phyloP scores from a whole-genome alignment of 768 basidiomycete genomes.

The Paxillus involutus region DNA sequence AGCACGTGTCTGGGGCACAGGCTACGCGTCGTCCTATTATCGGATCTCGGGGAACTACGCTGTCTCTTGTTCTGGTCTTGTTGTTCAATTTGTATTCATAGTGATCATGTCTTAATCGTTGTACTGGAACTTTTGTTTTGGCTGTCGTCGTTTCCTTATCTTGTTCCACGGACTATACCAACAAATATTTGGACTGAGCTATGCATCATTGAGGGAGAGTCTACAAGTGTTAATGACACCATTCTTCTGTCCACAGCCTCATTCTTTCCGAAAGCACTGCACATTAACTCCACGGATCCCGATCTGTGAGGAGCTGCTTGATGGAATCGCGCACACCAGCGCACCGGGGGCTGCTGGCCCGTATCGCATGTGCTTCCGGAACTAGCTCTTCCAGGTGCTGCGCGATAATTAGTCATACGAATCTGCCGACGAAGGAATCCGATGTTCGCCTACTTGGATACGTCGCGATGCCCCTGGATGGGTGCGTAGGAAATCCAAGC shows the following conservation, averaged over 20 bases:
- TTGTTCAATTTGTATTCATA: constrained; percentile 3
- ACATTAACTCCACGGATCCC: constrained; percentile 14
- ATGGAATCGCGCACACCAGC: constrained; percentile 36
- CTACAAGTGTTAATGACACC: background rate
- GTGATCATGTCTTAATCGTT: background rate
- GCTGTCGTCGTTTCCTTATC: background rate
- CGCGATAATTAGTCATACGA: background rate
- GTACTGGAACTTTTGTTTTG: background rate
- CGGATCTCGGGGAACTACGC: background rate
- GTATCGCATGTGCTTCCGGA: constrained; percentile 56
- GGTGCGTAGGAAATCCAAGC: constrained; percentile 68
- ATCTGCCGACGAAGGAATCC: background rate
- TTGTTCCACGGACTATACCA: background rate
- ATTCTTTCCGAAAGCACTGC: background rate
- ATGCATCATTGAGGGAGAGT: background rate
- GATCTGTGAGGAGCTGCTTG: constrained; percentile 18
- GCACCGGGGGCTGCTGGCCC: constrained; percentile 58
- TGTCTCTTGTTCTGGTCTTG: constrained; percentile 10
- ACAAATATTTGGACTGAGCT: background rate
- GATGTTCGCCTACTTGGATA: constrained; percentile 53
- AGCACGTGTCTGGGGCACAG: constrained; percentile 6
- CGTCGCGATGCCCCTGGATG: constrained; percentile 78
- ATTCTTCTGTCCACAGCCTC: background rate
- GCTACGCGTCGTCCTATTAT: background rate
- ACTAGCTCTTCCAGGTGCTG: constrained; percentile 55